Evolutionary conservation across 2,329 filamentous ascomycete genomes (phyloP).

Genomic region (Gaeumannomyces sp.): DNA sequence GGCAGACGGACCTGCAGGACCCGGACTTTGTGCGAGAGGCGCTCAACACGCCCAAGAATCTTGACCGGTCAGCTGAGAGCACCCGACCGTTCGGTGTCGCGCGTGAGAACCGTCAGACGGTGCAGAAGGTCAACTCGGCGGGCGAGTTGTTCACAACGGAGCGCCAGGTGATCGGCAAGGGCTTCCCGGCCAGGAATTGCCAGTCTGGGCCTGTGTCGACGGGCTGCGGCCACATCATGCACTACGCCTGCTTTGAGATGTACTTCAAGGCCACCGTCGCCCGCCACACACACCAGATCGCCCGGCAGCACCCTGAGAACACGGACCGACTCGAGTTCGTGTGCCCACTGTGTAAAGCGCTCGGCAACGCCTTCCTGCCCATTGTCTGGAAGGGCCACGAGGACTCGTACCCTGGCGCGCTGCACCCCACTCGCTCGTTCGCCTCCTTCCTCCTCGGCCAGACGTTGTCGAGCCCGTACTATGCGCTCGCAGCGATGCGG

Average conservation of each 20-base stretch:
- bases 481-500: slow-evolving; percentile 29
- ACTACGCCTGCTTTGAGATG: slow-evolving; percentile 88
- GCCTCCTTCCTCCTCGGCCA: slow-evolving; percentile 61
- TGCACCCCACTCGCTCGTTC: slow-evolving; percentile 54
- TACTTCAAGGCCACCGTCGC: slow-evolving; percentile 81
- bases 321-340: slow-evolving; percentile 81
- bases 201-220: slow-evolving; percentile 74
- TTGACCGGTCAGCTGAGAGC: slow-evolving; percentile 78
- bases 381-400: slow-evolving; percentile 93
- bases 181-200: slow-evolving; percentile 66
- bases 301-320: slow-evolving; percentile 84
- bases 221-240: slow-evolving; percentile 97
- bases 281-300: slow-evolving; percentile 86
- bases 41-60: slow-evolving; percentile 66
- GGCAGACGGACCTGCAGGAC: slow-evolving; percentile 79
- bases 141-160: slow-evolving; percentile 68
- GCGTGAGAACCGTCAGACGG: slow-evolving; percentile 71
- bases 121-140: slow-evolving; percentile 68
- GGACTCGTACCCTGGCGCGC: slow-evolving; percentile 70
- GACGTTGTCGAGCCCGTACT: slow-evolving; percentile 35
- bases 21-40: slow-evolving; percentile 80
- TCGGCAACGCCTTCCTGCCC: slow-evolving; percentile 90
- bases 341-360: slow-evolving; percentile 91
- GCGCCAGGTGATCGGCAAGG: slow-evolving; percentile 79
- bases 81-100: slow-evolving; percentile 88